A percentile compares a stretch with the other conserved stretches of the same genome.
These are phyloP conservation scores for Dendrobium officinale DNA, from an alignment of 106 monocot species.

Conservation along the genomic window DNA sequence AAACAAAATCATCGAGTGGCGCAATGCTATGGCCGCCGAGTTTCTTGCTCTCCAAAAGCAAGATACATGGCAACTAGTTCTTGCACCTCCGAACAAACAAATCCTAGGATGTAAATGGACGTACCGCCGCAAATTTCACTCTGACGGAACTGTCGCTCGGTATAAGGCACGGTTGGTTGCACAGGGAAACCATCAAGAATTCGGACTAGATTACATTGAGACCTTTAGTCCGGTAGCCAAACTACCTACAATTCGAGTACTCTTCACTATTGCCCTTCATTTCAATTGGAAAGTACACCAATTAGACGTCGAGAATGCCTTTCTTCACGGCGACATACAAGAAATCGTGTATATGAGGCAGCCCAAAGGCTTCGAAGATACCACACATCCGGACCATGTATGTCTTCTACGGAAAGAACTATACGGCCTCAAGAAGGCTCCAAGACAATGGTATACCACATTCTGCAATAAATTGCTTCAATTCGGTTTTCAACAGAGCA, in stretches of 20 bases:
- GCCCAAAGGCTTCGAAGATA: too few relatives aligned
- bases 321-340: too few relatives aligned
- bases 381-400: too few relatives aligned
- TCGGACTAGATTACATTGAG: constrained; percentile 17
- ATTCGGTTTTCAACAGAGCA: too few relatives aligned
- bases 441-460: too few relatives aligned
- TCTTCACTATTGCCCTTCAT: constrained; percentile 11
- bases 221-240: constrained; percentile 30
- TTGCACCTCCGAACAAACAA: constrained; percentile 12
- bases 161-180: constrained; percentile 24
- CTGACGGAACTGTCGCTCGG: constrained; percentile 12
- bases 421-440: too few relatives aligned
- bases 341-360: too few relatives aligned
- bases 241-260: neutral
- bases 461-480: too few relatives aligned
- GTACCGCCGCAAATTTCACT: constrained; percentile 14
- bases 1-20: neutral
- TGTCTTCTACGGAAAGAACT: too few relatives aligned
- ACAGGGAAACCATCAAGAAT: constrained; percentile 13
- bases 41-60: neutral
- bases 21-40: too few relatives aligned
- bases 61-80: constrained; percentile 19
- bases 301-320: too few relatives aligned
- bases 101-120: constrained; percentile 22
- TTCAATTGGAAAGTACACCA: too few relatives aligned